Percentiles rank a stretch among this genome's conserved stretches.
Evolutionary conservation across 2,329 filamentous ascomycete genomes (phyloP).

Genomic region (Venturia pyrina): DNA sequence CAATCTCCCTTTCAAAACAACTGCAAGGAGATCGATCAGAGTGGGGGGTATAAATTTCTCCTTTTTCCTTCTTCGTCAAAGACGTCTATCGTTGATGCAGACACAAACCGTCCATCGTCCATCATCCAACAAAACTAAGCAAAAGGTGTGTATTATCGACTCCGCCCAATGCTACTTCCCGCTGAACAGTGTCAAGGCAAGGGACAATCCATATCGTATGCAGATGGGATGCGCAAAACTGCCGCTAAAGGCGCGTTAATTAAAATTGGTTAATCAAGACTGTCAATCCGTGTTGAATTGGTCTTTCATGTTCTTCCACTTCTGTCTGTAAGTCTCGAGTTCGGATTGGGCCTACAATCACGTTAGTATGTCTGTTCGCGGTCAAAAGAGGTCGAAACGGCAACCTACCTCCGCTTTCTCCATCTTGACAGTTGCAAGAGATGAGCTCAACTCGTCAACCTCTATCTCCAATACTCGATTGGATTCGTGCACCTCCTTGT

Average conservation of each 20-base stretch:
- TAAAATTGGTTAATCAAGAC: background rate
- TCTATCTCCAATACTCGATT: constrained; percentile 83
- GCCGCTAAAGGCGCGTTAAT: background rate
- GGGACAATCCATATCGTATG: background rate
- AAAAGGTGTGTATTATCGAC: background rate
- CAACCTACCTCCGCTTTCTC: constrained; percentile 78
- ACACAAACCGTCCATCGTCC: background rate
- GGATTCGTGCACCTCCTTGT: constrained; percentile 87
- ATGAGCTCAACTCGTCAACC: constrained; percentile 82
- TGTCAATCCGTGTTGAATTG: constrained; percentile 28
- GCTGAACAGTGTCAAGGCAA: background rate
- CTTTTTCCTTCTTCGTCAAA: background rate
- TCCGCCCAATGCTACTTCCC: background rate
- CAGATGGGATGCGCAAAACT: background rate
- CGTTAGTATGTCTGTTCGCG: constrained; percentile 15
- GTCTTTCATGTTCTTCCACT: constrained; percentile 36
- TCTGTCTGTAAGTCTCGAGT: constrained; percentile 38
- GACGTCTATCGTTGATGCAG: background rate
- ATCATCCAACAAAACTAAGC: background rate
- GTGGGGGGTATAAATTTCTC: constrained; percentile 2
- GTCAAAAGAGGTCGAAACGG: background rate
- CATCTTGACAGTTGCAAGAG: constrained; percentile 90
- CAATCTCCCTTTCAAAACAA: background rate
- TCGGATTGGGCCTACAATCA: constrained; percentile 35
- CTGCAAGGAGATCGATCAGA: background rate